Conservation (phyloP, 1,284 basidiomycete species). For the Fomitopsis palustris region DNA sequence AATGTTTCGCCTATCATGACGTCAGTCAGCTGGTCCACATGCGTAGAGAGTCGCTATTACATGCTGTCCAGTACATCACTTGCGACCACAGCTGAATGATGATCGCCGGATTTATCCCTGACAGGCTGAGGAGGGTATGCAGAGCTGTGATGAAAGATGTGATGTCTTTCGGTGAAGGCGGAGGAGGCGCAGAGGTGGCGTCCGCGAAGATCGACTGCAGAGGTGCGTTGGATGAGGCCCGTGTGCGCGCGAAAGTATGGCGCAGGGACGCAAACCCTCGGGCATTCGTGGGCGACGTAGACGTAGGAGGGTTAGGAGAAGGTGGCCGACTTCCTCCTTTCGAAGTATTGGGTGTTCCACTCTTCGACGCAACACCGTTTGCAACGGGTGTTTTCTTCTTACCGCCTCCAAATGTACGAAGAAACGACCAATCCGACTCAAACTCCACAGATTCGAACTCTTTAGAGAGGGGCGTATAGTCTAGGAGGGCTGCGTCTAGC, state of each 20-base stretch:
- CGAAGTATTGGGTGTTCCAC: slow-evolving; percentile 41
- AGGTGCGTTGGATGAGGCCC: slow-evolving; percentile 41
- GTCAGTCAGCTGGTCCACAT: slow-evolving; percentile 26
- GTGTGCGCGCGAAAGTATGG: slow-evolving; percentile 54
- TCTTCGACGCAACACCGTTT: slow-evolving; percentile 32
- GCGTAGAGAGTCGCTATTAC: slow-evolving; percentile 38
- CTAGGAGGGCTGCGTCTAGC: slow-evolving; percentile 81
- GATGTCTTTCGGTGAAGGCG: slow-evolving; percentile 60
- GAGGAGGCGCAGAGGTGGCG: slow-evolving; percentile 24
- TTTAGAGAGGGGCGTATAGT: slow-evolving; percentile 76
- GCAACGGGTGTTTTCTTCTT: slow-evolving; percentile 51
- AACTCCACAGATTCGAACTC: slow-evolving; percentile 86
- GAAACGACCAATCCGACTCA: slow-evolving; percentile 94
- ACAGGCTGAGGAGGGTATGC: slow-evolving; percentile 80
- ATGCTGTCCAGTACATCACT: slow-evolving; percentile 89
- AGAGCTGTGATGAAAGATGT: slow-evolving; percentile 86
- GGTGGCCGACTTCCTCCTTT: slow-evolving; percentile 40
- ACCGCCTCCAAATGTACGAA: slow-evolving; percentile 70
- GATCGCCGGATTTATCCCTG: slow-evolving; percentile 89
- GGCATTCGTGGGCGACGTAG: slow-evolving; percentile 36
- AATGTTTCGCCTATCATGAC: slow-evolving; percentile 77
- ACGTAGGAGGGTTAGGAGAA: slow-evolving; percentile 40
- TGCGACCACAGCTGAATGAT: slow-evolving; percentile 94
- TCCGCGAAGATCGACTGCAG: slow-evolving; percentile 53
- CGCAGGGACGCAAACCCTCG: slow-evolving; percentile 61